Percentiles rank a stretch among this genome's conserved stretches.
These are phyloP conservation scores for Crataegus laevigata DNA, from an alignment of 306 rosid species.

Conservation along the genomic window DNA sequence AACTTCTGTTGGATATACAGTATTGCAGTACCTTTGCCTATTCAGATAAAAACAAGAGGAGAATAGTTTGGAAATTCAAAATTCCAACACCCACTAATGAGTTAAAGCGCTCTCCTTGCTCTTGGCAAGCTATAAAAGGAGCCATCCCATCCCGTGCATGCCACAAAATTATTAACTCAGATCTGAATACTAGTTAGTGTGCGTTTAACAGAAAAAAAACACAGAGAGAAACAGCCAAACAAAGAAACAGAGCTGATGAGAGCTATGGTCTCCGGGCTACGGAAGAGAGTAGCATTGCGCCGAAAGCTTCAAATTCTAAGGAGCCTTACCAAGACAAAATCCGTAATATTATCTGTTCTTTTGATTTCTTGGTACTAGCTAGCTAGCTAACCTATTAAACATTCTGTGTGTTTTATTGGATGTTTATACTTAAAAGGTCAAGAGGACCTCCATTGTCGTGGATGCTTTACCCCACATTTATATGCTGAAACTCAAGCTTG, in stretches of 20 bases:
- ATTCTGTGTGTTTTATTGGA: not conserved
- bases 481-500: conserved; percentile 31
- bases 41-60: conserved; percentile 33
- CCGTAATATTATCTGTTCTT: conserved; percentile 24
- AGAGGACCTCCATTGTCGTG: conserved; percentile 6
- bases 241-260: conserved; percentile 2
- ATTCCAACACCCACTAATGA: not conserved
- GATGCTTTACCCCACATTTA: conserved; percentile 13
- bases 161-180: not conserved
- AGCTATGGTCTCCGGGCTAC: conserved; percentile 49
- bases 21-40: not conserved
- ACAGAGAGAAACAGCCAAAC: conserved; percentile 4
- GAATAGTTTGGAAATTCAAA: not conserved
- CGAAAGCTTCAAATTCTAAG: conserved; percentile 54
- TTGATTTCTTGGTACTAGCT: not conserved
- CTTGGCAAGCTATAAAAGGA: conserved; percentile 9
- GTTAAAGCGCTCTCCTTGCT: not conserved
- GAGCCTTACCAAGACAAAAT: conserved; percentile 33
- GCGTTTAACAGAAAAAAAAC: not conserved
- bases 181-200: not conserved
- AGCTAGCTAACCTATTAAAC: not conserved
- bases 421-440: conserved; percentile 11
- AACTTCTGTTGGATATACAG: not conserved
- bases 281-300: conserved; percentile 47
- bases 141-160: not conserved